A percentile compares a stretch with the other conserved stretches of the same genome.
Evolutionary conservation across 2,329 filamentous ascomycete genomes (phyloP).

Genomic region (Pseudovirgaria hyperparasitica): DNA sequence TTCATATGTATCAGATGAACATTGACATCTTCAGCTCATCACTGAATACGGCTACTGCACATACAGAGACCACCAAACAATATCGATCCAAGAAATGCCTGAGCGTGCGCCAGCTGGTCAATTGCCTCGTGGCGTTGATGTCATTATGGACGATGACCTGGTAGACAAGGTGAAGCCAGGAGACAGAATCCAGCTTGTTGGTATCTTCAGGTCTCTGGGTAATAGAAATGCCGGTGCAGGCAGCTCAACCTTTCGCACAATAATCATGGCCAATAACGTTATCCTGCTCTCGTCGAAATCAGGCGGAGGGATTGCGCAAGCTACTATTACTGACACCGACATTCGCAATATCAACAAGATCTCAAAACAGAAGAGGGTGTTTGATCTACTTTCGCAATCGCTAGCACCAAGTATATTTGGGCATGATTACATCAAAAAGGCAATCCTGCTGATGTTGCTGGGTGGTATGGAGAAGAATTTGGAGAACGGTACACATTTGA

Average conservation of each 20-base stretch:
- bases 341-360: conserved; percentile 99
- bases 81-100: conserved; percentile 98
- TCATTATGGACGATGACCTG: conserved; percentile 91
- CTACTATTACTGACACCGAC: conserved; percentile 87
- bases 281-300: conserved; percentile 93
- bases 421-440: conserved; percentile 96
- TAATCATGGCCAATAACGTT: conserved; percentile 88
- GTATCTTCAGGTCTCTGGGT: conserved; percentile 84
- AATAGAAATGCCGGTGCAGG: conserved; percentile 86
- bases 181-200: conserved; percentile 92
- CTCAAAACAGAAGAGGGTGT: conserved; percentile 84
- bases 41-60: conserved; percentile 95
- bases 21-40: conserved; percentile 40
- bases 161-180: conserved; percentile 93
- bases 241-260: conserved; percentile 87
- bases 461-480: conserved; percentile 97
- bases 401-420: conserved; percentile 94
- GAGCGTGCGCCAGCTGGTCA: conserved; percentile 92
- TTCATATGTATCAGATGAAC: conserved; percentile 1
- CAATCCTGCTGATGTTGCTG: conserved; percentile 86
- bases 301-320: conserved; percentile 82
- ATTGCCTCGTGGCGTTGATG: conserved; percentile 87
- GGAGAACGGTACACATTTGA: conserved; percentile 92
- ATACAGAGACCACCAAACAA: conserved; percentile 92
- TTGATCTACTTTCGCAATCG: conserved; percentile 86